Base-by-base conservation (phyloP, 2,329 filamentous ascomycete species). In the Fusarium euwallaceae region DNA sequence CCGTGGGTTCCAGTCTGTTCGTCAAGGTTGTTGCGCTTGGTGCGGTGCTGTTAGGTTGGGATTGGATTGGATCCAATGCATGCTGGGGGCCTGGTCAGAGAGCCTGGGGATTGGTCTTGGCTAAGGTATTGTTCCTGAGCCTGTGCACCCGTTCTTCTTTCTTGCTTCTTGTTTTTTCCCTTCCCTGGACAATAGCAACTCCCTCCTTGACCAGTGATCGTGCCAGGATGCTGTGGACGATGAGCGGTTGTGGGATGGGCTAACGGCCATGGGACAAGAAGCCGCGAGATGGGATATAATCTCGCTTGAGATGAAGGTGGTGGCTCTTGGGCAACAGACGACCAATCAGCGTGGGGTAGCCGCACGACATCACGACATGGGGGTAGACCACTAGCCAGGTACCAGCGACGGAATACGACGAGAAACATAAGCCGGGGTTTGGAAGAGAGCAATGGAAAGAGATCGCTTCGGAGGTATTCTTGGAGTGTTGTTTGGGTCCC, bases 221-320 rank as follows among this genome's bases (percentile, higher is more conserved):
- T 67, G 63, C 72, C 64, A 27, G 63, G 69, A 70, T 70, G 22
- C 61, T 73, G 45, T 74, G 53, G 69, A 67, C 51, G 62, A 73
- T 75, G 72, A 61, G 69, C 69, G 69, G 72, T 64, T 75, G 61
- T 73, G 66, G 51, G 62, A 64, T 59, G 62, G 69, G 64, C 74
- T 63, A 70, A 69, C 55, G 69, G 60, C 63, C 60, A 60, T 74
- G 64, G 69, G 24, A 61, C 66, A 55, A 70, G 69, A 73, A 65
- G 67, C 68, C 61, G 70, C 69, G 70, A 79, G 76, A 79, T 79
- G 78, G 78, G 76, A 69, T 70, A 78, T 76, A 79, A 79, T 79
- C 74, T 79, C 78, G 78, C 78, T 79, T 79, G 76, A 72, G 67
- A 61, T 65, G 74, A 74, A 66, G 62, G 56, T 58, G 66, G 74